Base-by-base conservation (phyloP, 495 filamentous ascomycete genomes). In the Tirmania nivea region DNA sequence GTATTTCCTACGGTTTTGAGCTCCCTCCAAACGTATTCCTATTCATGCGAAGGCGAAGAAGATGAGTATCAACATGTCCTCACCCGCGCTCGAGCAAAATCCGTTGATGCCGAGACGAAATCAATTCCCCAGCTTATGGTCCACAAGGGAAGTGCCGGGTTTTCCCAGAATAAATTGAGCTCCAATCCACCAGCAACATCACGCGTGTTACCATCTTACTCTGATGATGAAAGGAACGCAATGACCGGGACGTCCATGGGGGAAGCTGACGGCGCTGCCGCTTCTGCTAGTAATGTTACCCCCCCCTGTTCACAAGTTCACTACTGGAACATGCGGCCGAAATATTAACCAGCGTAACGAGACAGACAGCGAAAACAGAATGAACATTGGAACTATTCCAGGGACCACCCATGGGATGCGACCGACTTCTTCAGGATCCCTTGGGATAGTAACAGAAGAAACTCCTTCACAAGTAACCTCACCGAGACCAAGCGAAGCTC, bases 1-100 rank as follows among this genome's bases (percentile, higher is more conserved):
- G 89, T 96, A 2, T 94, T 94, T 60, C 81, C 77, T 10, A 80
- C 94, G 67, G 84, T 96, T 11, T 86, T 92, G 60, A 78, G 89
- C 56, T 86, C 89, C 0, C 70, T 97, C 4, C 78, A 87, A 47
- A 75, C 68, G 54, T 79, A 86, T 60, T 71, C 71, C 9, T 67
- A 65, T 45, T 65, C 71, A 3, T 70, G 70, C 48, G 71, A 75
- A 57, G 68, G 70, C 5, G 61, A 70, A 35, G 25, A 31, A 31
- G 25, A 31, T 31, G 25, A 31, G 7, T 31, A 7, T 7, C 73
- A 76, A 56, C 68, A 77, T 31, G 53, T 16, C 17, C 11, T 20
- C 37, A 8, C 19, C 42, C n/a, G 7, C 42, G 42, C 19, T 8
- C 42, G 9, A 6, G 42, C 7, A 31, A 31, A 48, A 48, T 48